Evolutionary conservation across 1,284 basidiomycete genomes (phyloP), one percentile per base, ranked within the genome.

Genomic region (Volvariella surrecta): DNA sequence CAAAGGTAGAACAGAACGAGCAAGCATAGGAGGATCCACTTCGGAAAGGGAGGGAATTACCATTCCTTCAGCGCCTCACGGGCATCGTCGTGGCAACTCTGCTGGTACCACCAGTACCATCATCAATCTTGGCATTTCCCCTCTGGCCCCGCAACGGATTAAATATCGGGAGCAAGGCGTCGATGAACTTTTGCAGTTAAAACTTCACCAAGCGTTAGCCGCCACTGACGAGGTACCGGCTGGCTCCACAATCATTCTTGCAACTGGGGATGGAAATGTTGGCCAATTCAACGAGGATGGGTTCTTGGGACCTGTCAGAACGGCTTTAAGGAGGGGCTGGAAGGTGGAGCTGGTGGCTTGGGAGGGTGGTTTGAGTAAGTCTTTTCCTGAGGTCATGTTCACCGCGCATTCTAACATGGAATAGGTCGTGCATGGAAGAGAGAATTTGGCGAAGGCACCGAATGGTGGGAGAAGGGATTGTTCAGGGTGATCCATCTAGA

Each of bases 271-370:
- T 58, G 89, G 89, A 16, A 88, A 89, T 54, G 82, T 83, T 9
- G 86, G 87, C 2, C 83, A 93, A 58, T 93, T 91, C 58, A 91
- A 82, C 58, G 84, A 88, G 48, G 84, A 90, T 53, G 89, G 89
- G 2, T 94, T 93, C 62, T 60, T 89, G 20, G 63, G 89, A 0
- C 83, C 84, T 42, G 87, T 91, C 10, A 68, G 85, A 44, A 79
- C 81, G 9, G 90, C 91, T 8, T 62, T 93, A 54, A 81, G 79
- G 60, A 76, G 81, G 43, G 90, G 90, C 1, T 94, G 90, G 91
- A 73, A 70, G 47, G 89, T 94, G 11, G 91, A 94, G 64, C 58
- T 94, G 54, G 87, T 87, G 57, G 85, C 84, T 4, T 89, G 87
- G 87, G 82, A 86, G 55, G 79, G 79, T 24, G 84, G 85, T 1